These are phyloP conservation scores for Inga oerstediana DNA, from an alignment of 306 rosid genomes.

Conservation along the genomic window DNA sequence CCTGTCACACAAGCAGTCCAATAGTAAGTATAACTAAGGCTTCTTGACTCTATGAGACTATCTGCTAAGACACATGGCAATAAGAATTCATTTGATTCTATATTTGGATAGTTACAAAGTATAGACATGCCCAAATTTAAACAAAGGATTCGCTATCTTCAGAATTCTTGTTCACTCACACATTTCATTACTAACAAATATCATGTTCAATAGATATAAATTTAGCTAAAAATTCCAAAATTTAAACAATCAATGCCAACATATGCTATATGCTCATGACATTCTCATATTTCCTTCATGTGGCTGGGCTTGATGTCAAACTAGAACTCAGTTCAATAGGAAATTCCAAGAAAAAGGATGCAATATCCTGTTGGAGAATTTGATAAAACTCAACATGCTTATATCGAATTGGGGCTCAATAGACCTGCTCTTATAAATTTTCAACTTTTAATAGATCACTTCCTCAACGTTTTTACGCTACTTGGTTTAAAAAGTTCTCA, in stretches of 20 bases:
- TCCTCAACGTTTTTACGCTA: too few species aligned
- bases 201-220: background rate
- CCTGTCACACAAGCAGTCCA: conserved; percentile 18
- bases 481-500: too few species aligned
- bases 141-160: background rate
- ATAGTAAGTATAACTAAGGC: background rate
- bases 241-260: background rate
- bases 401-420: too few species aligned
- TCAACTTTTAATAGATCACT: too few species aligned
- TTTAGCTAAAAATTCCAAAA: background rate
- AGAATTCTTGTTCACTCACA: background rate
- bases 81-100: background rate
- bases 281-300: background rate
- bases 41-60: background rate
- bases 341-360: background rate
- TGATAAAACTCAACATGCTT: too few species aligned
- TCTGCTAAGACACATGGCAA: background rate
- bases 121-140: background rate
- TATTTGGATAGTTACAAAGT: background rate
- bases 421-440: too few species aligned
- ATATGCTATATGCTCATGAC: background rate
- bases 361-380: too few species aligned
- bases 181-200: background rate
- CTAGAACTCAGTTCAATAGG: background rate
- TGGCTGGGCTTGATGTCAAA: background rate